Conservation (phyloP, 176 grass and related monocot genomes). For the Coix lacrymajobi region DNA sequence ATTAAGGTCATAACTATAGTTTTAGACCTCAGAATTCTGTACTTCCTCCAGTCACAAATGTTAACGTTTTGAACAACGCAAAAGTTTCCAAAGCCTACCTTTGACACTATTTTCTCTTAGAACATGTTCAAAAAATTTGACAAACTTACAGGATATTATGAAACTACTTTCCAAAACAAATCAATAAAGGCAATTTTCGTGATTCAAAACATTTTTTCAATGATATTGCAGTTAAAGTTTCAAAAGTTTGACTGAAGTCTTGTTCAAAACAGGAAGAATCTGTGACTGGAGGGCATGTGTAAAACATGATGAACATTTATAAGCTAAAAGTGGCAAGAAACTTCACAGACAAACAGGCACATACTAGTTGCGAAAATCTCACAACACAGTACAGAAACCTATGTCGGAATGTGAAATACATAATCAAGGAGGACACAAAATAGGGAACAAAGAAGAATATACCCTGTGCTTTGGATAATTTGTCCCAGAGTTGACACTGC, state of each 20-base stretch:
- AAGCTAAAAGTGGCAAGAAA: not conserved
- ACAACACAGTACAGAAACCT: not conserved
- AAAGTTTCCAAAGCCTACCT: not conserved
- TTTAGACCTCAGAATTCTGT: not conserved
- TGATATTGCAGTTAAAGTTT: not conserved
- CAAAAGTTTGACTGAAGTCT: not conserved
- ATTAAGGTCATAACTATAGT: not conserved
- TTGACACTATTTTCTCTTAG: not conserved
- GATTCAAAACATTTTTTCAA: not conserved
- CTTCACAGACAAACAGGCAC: not conserved
- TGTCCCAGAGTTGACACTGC: constrained; percentile 98
- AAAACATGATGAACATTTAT: not conserved
- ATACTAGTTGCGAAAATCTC: not conserved
- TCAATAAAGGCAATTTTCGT: not conserved
- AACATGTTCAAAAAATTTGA: not conserved
- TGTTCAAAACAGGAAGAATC: not conserved
- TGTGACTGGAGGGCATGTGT: not conserved
- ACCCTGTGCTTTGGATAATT: constrained; percentile 99
- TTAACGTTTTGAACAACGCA: not conserved
- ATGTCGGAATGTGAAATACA: not conserved
- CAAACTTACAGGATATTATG: not conserved
- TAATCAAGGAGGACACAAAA: constrained; percentile 2
- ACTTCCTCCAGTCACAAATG: not conserved
- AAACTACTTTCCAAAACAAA: not conserved
- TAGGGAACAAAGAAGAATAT: constrained; percentile 27